Evolutionary conservation across 2,329 filamentous ascomycete species (phyloP), one percentile per base, ranked within the genome.

Genomic region (Cordyceps farinosa): DNA sequence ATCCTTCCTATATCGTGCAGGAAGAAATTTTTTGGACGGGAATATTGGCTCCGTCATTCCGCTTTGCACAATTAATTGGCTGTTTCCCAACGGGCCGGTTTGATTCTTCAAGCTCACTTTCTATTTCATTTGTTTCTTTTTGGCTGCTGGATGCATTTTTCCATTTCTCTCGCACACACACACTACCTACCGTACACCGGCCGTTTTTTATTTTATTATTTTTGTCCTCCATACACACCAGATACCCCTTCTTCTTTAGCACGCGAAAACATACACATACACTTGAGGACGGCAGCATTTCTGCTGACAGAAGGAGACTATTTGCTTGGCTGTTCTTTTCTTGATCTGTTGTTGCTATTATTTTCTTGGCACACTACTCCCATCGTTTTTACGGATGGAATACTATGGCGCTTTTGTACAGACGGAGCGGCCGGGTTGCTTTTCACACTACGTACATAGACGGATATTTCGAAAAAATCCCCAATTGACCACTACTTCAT

Each of bases 171-270:
- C 22, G 15, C 58, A 45, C 38, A 52, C 30, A 45, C 22, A n/a
- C 47, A 29, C 38, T 44, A 30, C 13, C 22, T 17, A 36, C n/a
- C 22, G 29, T 22, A 40, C 45, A 50, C 45, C 44, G 29, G 22
- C 22, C 22, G 22, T 22, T 22, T 22, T 22, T 22, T 22, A 34
- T 45, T 5, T 17, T 30, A 13, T 38, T 61, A 10, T 52, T 53
- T 44, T 45, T 45, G 34, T 53, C 32, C 2, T 61, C 45, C n/a
- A 34, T 45, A 45, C 44, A 53, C 38, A 53, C 58, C 48, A 52
- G 58, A 61, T 61, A 61, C 58, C 58, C 58, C 3, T 38, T 50
- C 48, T 52, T 52, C 34, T 34, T 36, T 53, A 36, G 48, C 48
- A 61, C 29, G 56, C 17, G 32, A 40, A 40, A 59, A 40, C 55